Percentiles rank a stretch among this genome's conserved stretches.
Conservation (phyloP, 352 stramenopile genomes). For the Blastocystis sp. region DNA sequence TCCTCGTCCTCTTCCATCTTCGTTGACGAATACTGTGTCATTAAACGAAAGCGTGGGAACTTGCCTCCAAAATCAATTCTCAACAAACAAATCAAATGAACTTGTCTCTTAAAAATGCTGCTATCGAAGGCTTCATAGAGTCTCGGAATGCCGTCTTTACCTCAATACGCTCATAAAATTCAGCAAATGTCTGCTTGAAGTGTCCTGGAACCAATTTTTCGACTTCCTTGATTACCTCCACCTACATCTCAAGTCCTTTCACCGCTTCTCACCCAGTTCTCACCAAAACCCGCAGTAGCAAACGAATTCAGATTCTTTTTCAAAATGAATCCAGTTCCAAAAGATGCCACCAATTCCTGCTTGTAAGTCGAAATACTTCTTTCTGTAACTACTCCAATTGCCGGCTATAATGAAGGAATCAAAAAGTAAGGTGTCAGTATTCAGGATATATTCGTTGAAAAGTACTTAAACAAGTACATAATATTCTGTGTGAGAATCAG, state of each 20-base stretch:
- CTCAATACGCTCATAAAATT: background rate
- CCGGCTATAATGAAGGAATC: constrained; percentile 11
- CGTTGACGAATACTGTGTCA: background rate
- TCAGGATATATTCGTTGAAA: constrained; percentile 34
- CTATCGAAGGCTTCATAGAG: background rate
- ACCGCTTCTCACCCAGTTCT: background rate
- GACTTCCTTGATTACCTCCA: background rate
- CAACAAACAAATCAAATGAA: background rate
- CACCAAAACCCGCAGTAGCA: background rate
- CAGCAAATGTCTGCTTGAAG: constrained; percentile 24
- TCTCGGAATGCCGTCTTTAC: background rate
- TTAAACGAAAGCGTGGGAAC: background rate
- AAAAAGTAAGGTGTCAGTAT: background rate
- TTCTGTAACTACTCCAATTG: background rate
- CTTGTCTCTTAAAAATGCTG: background rate
- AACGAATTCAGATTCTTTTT: constrained; percentile 52
- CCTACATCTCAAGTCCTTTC: background rate
- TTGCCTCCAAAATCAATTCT: background rate
- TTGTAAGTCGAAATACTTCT: background rate
- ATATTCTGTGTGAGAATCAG: constrained; percentile 43
- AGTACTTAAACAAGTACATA: constrained; percentile 33
- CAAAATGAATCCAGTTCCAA: constrained; percentile 53
- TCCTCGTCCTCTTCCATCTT: constrained; percentile 44
- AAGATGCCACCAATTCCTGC: background rate
- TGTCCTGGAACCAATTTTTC: background rate